These are phyloP conservation scores for Setaria viridis DNA, from an alignment of 202 grass and related monocot genomes.

Conservation along the genomic window DNA sequence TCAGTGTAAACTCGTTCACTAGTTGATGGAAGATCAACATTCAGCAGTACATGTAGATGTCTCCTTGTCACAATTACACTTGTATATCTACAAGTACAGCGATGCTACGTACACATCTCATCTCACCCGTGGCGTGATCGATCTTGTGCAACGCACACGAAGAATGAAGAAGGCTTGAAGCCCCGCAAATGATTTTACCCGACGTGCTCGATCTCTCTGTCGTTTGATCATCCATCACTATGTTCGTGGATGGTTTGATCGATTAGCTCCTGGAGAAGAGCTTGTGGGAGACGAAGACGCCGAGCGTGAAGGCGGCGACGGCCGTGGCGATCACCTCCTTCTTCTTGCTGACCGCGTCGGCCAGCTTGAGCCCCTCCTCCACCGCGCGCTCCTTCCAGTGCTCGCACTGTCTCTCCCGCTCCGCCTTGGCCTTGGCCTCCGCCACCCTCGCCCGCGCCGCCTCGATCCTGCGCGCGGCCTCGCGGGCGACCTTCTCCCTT, in stretches of 20 bases:
- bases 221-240: not conserved
- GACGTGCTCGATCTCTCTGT: not conserved
- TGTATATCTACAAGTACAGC: too few relatives aligned
- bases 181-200: not conserved
- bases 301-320: conserved; percentile 61
- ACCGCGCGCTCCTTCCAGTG: conserved; percentile 55
- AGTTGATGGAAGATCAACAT: too few relatives aligned
- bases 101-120: too few relatives aligned
- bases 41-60: too few relatives aligned
- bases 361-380: conserved; percentile 43
- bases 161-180: not conserved
- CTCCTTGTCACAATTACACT: too few relatives aligned
- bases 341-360: conserved; percentile 57
- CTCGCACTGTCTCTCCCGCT: conserved; percentile 26
- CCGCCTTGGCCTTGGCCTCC: conserved; percentile 27
- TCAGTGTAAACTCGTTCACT: too few relatives aligned
- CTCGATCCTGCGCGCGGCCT: conserved; percentile 41
- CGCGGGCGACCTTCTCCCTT: conserved; percentile 15
- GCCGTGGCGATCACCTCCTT: conserved; percentile 67
- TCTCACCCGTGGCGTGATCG: too few relatives aligned
- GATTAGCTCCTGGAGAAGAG: conserved; percentile 53
- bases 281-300: conserved; percentile 46
- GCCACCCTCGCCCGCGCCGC: conserved; percentile 35
- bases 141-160: not conserved
- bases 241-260: not conserved